These are phyloP conservation scores for Candida verbasci DNA, from an alignment of 805 yeast species.

Conservation along the genomic window DNA sequence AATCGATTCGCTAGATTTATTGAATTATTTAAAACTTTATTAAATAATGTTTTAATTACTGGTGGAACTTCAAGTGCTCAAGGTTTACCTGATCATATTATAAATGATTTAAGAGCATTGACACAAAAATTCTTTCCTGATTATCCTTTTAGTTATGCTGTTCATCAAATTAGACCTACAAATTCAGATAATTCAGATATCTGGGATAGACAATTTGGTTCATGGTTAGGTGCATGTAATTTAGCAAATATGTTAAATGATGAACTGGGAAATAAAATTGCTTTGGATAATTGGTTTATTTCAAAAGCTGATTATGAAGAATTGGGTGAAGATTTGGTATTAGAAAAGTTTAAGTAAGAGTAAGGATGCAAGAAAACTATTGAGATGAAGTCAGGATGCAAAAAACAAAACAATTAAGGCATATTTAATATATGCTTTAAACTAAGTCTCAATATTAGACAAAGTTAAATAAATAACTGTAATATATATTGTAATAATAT, in stretches of 20 bases:
- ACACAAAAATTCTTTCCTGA: conserved; percentile 44
- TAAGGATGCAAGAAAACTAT: too few relatives aligned
- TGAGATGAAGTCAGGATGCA: too few relatives aligned
- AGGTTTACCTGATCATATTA: conserved; percentile 52
- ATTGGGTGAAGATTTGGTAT: conserved; percentile 44
- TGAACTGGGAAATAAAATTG: conserved; percentile 27
- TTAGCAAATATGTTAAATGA: conserved; percentile 56
- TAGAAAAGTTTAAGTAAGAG: conserved; percentile 29
- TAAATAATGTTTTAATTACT: conserved; percentile 48
- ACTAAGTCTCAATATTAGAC: too few relatives aligned
- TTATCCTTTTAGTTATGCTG: conserved; percentile 29
- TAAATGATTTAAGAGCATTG: conserved; percentile 49
- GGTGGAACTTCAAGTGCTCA: conserved; percentile 57
- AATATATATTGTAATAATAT: too few relatives aligned
- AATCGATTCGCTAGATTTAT: conserved; percentile 29
- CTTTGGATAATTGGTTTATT: conserved; percentile 49
- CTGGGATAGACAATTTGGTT: conserved; percentile 54
- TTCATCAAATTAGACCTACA: conserved; percentile 16
- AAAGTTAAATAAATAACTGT: too few relatives aligned
- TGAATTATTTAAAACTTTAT: conserved; percentile 34
- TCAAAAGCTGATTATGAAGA: conserved; percentile 64
- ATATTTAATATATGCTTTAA: too few relatives aligned
- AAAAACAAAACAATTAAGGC: too few relatives aligned
- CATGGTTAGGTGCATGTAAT: conserved; percentile 74
- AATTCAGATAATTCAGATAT: conserved; percentile 26